Conservation (phyloP, 495 filamentous ascomycete species). For the Mytilinidion resinicola region DNA sequence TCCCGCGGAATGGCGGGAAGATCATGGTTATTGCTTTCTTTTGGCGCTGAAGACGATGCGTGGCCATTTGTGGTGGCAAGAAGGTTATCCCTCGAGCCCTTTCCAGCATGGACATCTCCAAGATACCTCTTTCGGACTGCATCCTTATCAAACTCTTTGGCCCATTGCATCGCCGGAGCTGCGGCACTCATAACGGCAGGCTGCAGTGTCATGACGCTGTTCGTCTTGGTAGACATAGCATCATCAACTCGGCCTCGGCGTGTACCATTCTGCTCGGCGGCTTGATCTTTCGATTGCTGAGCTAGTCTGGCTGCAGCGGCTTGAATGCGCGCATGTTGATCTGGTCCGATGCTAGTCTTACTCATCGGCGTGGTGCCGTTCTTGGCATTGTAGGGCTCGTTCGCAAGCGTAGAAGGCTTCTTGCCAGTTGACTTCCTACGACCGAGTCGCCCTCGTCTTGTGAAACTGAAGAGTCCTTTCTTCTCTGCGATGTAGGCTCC, state of each 20-base stretch:
- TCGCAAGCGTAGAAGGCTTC: conserved; percentile 41
- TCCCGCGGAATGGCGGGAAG: conserved; percentile 27
- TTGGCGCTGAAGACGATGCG: conserved; percentile 6
- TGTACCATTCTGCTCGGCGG: conserved; percentile 23
- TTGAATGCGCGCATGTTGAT: conserved; percentile 89
- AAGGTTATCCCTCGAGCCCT: conserved; percentile 38
- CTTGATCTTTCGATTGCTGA: conserved; percentile 56
- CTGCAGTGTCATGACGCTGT: conserved; percentile 85
- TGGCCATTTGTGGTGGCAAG: conserved; percentile 18
- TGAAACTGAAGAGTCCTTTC: conserved; percentile 83
- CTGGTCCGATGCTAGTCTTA: conserved; percentile 83
- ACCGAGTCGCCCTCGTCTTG: conserved; percentile 57
- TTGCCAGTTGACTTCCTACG: conserved; percentile 63
- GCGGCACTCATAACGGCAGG: conserved; percentile 80
- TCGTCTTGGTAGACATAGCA: conserved; percentile 64
- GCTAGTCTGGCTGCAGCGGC: conserved; percentile 72
- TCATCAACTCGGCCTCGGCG: conserved; percentile 44
- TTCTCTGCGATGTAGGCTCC: conserved; percentile 90
- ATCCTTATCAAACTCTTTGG: conserved; percentile 77
- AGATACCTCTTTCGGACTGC: conserved; percentile 76
- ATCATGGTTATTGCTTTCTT: conserved; percentile 23
- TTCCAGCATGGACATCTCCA: conserved; percentile 61
- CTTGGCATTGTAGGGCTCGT: conserved; percentile 48
- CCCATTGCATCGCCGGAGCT: conserved; percentile 93
- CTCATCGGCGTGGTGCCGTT: conserved; percentile 50